Evolutionary conservation across 805 yeast genomes (phyloP), one percentile per base, ranked within the genome.

Genomic region (Sugiyamaella smithiae): DNA sequence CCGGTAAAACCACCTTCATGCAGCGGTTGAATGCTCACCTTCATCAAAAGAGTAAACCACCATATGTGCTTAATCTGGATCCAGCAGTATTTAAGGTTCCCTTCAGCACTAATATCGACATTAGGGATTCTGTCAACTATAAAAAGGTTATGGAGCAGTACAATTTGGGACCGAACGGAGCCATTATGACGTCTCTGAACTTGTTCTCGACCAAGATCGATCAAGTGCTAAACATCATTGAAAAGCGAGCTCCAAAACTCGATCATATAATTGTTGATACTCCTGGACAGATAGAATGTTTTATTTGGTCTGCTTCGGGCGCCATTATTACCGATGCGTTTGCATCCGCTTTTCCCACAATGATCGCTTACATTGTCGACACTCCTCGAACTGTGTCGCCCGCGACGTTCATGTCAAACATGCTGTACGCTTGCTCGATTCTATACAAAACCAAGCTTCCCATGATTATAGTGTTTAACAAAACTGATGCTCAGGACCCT

Each of bases 261-360:
- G 67, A 80, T 17, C 84, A 89, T 65, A 86, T 90, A 55, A 83
- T 93, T 31, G 80, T 91, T 44, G 99, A 93, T 68, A 93, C 99
- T 1, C 99, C 99, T 0, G 99, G 99, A 9, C 99, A 93, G 68
- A 93, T 93, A 54, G 99, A 93, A 68, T 90, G 97, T 70, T 93
- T 93, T 66, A 89, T 93, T 37, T 93, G 99, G 99, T 84, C 95
- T 40, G 99, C 99, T 0, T 86, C 96, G 19, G 99, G 99, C 9
- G 79, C 97, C 19, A 93, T 93, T 54, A 85, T 93, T 51, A 91
- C 98, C 0, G 99, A 93, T 64, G 89, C 97, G 0, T 87, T 93
- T 70, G 99, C 98, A 1, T 85, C 96, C 0, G 81, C 95, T 3
- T 88, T 88, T 65, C 99, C 99, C 14, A 93, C 99, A 0, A 88